A percentile compares a stretch with the other conserved stretches of the same genome.
phyloP scores from a whole-genome alignment of 441 rosid species.

The Isatis lusitanica region DNA sequence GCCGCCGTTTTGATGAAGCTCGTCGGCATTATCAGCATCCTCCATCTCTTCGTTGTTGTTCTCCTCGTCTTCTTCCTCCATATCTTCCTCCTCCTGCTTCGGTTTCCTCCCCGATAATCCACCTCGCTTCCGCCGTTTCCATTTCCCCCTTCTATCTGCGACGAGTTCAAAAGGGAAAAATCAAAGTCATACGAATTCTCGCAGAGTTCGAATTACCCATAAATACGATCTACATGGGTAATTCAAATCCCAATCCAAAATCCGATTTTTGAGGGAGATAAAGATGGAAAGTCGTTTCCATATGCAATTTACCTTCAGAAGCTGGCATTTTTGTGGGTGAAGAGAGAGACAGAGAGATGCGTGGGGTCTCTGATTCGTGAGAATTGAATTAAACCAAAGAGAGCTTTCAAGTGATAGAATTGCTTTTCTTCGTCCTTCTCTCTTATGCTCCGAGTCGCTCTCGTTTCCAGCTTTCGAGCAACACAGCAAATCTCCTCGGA shows the following conservation, averaged over 20 bases:
- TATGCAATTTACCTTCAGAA: conserved; percentile 52
- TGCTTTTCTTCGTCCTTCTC: conserved; percentile 17
- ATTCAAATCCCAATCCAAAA: conserved; percentile 24
- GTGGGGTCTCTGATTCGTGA: conserved; percentile 47
- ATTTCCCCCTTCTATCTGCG: conserved; percentile 72
- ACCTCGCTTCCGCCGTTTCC: conserved; percentile 85
- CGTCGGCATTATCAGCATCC: conserved; percentile 42
- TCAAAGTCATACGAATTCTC: conserved; percentile 5
- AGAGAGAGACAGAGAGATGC: conserved; percentile 26
- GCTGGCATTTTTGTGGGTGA: conserved; percentile 60
- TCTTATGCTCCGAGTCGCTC: conserved; percentile 28
- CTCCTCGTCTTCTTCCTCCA: conserved; percentile 59
- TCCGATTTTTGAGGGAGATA: neutral
- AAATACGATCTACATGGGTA: conserved; percentile 22
- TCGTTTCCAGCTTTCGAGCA: conserved; percentile 22
- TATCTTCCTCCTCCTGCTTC: conserved; percentile 52
- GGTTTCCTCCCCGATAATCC: conserved; percentile 39
- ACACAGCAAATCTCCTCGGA: conserved; percentile 9
- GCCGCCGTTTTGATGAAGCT: conserved; percentile 44
- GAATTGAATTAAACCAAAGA: conserved; percentile 17
- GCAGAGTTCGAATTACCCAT: neutral
- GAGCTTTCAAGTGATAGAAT: neutral
- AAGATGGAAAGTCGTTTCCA: conserved; percentile 20
- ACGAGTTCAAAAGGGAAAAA: conserved; percentile 1
- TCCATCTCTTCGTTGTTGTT: conserved; percentile 46